A percentile compares a stretch with the other conserved stretches of the same genome.
Evolutionary conservation across 441 rosid genomes (phyloP).

Genomic region (Pelargonium fulgidum): DNA sequence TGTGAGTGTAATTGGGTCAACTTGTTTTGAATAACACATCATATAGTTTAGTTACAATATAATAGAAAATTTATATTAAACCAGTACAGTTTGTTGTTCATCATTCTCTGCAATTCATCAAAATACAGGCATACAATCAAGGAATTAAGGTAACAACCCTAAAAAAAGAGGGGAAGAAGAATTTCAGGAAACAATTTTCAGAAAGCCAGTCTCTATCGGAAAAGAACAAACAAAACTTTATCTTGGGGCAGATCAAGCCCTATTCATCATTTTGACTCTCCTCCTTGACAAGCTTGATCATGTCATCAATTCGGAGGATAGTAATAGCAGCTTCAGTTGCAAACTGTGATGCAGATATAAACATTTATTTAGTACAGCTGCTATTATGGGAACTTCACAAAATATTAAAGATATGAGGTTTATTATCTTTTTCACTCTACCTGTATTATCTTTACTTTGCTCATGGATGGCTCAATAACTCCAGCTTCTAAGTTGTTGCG

Average conservation of each 20-base stretch:
- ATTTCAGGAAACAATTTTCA: too few relatives aligned
- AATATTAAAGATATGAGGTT: neutral
- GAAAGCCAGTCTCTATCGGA: too few relatives aligned
- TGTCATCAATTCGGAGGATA: slow-evolving; percentile 92
- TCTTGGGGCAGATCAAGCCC: neutral
- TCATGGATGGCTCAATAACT: slow-evolving; percentile 97
- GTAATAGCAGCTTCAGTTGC: slow-evolving; percentile 99
- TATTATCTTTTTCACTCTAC: slow-evolving; percentile 25
- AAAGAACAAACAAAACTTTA: too few relatives aligned
- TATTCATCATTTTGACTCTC: slow-evolving; percentile 69
- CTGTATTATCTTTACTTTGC: slow-evolving; percentile 99
- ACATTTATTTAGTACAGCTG: neutral
- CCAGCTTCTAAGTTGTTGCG: slow-evolving; percentile 97
- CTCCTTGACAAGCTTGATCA: slow-evolving; percentile 92
- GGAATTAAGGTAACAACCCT: too few relatives aligned
- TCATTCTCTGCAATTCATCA: too few relatives aligned
- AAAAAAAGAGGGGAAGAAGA: too few relatives aligned
- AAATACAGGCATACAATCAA: too few relatives aligned
- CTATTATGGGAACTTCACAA: neutral
- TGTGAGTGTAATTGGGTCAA: too few relatives aligned
- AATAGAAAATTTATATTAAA: too few relatives aligned
- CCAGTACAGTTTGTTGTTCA: too few relatives aligned
- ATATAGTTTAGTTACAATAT: too few relatives aligned
- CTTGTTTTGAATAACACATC: too few relatives aligned
- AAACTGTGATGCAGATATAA: slow-evolving; percentile 42